These are phyloP conservation scores for Gloeophyllum trabeum DNA, from an alignment of 768 basidiomycete species.

Conservation along the genomic window DNA sequence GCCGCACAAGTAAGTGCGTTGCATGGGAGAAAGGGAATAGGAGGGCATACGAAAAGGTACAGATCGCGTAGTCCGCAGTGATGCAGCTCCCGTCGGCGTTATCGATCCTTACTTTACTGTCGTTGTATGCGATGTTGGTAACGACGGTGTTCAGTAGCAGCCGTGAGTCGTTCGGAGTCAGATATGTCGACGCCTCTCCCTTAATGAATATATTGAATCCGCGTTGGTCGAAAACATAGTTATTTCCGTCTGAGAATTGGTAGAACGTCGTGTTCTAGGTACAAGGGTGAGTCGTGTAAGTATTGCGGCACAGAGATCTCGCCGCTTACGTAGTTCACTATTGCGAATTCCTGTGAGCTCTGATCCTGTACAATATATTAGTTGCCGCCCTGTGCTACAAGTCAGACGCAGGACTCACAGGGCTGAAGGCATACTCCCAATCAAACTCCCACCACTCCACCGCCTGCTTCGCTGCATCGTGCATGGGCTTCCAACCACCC, in stretches of 20 bases:
- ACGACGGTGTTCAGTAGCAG: slow-evolving; percentile 40
- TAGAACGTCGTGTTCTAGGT: slow-evolving; percentile 40
- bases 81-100: slow-evolving; percentile 31
- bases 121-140: slow-evolving; percentile 31
- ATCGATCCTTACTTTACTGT: slow-evolving; percentile 34
- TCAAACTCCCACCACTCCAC: slow-evolving; percentile 46
- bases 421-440: slow-evolving; percentile 45
- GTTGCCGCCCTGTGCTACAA: too few relatives aligned
- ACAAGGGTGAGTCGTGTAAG: slow-evolving; percentile 29
- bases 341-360: too few relatives aligned
- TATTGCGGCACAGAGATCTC: slow-evolving; percentile 6
- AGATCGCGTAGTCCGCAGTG: slow-evolving; percentile 45
- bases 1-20: too few relatives aligned
- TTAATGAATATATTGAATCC: slow-evolving; percentile 52
- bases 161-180: slow-evolving; percentile 35
- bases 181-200: slow-evolving; percentile 43
- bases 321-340: slow-evolving; percentile 53
- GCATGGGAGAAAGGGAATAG: too few relatives aligned
- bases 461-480: slow-evolving; percentile 32
- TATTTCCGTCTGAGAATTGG: slow-evolving; percentile 45
- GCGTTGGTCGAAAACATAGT: slow-evolving; percentile 45
- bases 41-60: too few relatives aligned
- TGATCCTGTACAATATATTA: too few relatives aligned
- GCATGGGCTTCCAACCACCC: slow-evolving; percentile 32
- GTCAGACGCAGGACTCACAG: slow-evolving; percentile 52